Evolutionary conservation across 106 monocot species (phyloP).

Genomic region (Triglochin maritima): DNA sequence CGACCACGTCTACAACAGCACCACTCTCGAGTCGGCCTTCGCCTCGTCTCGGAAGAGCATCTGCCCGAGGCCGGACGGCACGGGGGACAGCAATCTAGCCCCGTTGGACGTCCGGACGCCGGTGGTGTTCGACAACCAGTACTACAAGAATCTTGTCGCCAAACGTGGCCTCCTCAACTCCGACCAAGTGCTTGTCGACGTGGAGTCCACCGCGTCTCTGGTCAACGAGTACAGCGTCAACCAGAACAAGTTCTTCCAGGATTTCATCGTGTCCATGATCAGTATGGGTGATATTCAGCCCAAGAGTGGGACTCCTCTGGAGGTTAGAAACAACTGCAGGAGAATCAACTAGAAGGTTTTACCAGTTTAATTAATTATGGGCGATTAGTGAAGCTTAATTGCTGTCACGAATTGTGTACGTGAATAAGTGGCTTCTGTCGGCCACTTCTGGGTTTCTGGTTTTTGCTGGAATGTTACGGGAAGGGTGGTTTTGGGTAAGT

Average conservation of each 20-base stretch:
- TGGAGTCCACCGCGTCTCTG: conserved; percentile 9
- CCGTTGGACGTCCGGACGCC: not conserved
- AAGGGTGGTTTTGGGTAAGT: too few species aligned
- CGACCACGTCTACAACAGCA: conserved; percentile 14
- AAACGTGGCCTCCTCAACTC: too few species aligned
- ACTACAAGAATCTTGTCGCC: too few species aligned
- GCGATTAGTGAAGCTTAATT: too few species aligned
- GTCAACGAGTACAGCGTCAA: conserved; percentile 17
- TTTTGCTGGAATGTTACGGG: too few species aligned
- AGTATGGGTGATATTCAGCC: conserved; percentile 10
- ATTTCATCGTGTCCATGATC: conserved; percentile 5
- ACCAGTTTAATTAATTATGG: not conserved
- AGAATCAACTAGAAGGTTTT: conserved; percentile 2
- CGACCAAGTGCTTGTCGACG: conserved; percentile 46
- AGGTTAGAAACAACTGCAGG: conserved; percentile 14
- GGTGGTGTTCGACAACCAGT: conserved; percentile 16
- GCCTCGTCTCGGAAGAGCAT: not conserved
- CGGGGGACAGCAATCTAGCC: not conserved
- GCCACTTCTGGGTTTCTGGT: too few species aligned
- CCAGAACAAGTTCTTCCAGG: conserved; percentile 10
- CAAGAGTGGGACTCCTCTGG: not conserved
- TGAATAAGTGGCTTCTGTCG: too few species aligned
- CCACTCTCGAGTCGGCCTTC: conserved; percentile 9
- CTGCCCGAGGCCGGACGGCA: not conserved
- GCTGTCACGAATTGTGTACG: too few species aligned